Conservation (phyloP, 2,329 filamentous ascomycete genomes). For the Penicillium sp. region DNA sequence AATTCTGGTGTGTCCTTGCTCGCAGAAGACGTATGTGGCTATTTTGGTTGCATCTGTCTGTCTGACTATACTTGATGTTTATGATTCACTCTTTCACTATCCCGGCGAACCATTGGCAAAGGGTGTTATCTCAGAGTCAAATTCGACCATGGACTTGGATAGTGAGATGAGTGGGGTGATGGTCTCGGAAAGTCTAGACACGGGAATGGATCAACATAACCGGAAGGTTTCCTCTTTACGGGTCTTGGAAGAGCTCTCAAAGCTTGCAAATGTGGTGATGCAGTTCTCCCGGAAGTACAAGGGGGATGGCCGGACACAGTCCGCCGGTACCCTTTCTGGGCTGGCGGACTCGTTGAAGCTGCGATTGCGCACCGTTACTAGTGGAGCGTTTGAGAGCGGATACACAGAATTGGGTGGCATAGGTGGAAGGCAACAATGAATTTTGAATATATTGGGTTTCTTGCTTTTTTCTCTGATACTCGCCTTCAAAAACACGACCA, state of each 20-base stretch:
- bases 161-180: not conserved
- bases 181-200: too few species aligned
- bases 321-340: not conserved
- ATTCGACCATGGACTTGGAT: not conserved
- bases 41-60: conserved; percentile 14
- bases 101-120: not conserved
- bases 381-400: conserved; percentile 1
- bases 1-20: conserved; percentile 15
- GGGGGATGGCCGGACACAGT: conserved; percentile 1
- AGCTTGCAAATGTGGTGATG: conserved; percentile 13
- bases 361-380: conserved; percentile 3
- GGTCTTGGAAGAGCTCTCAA: conserved; percentile 12
- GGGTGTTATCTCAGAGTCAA: not conserved
- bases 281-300: conserved; percentile 13
- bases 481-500: too few species aligned
- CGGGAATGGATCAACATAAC: too few species aligned
- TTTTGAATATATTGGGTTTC: too few species aligned
- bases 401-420: not conserved
- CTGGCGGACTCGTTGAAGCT: conserved; percentile 5
- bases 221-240: not conserved
- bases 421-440: not conserved
- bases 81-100: conserved; percentile 6
- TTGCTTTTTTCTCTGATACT: too few species aligned
- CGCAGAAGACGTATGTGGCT: conserved; percentile 7
- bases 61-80: conserved; percentile 12